phyloP scores from a whole-genome alignment of 2,329 filamentous ascomycete genomes.

The Rhinocladiella mackenziei region DNA sequence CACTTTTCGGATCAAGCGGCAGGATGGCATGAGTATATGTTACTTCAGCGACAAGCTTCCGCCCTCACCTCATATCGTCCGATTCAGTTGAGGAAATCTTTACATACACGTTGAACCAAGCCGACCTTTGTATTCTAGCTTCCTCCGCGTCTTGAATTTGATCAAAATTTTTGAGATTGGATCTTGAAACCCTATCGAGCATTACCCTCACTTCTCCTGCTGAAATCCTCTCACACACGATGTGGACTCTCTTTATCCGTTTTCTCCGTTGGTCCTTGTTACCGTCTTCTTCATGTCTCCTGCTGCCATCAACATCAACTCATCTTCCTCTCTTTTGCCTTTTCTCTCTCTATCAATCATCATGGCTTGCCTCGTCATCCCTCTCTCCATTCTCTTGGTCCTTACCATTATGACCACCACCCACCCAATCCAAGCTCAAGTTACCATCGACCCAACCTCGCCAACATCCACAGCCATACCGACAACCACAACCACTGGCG shows the following conservation, averaged over 20 bases:
- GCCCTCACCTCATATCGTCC: no score
- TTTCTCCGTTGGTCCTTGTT: no score
- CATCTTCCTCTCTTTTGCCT: not conserved
- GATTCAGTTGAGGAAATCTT: no score
- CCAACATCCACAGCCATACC: not conserved
- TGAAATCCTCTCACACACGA: no score
- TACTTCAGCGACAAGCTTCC: not conserved
- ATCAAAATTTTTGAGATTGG: no score
- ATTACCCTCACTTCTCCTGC: no score
- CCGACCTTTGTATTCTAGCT: no score
- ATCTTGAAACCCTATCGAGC: no score
- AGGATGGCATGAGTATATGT: not conserved
- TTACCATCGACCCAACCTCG: not conserved
- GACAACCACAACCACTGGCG: conserved; percentile 1
- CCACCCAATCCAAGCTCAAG: not conserved
- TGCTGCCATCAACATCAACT: not conserved
- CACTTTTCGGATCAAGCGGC: not conserved
- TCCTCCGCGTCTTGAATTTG: no score
- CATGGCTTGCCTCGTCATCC: not conserved
- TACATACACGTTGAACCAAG: no score
- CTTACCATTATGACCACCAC: not conserved
- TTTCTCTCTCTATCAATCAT: no score
- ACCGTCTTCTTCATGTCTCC: not conserved
- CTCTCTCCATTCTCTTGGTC: not conserved
- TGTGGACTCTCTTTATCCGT: no score